Evolutionary conservation across 2,329 filamentous ascomycete genomes (phyloP).

Genomic region (Pseudogymnoascus sp.): DNA sequence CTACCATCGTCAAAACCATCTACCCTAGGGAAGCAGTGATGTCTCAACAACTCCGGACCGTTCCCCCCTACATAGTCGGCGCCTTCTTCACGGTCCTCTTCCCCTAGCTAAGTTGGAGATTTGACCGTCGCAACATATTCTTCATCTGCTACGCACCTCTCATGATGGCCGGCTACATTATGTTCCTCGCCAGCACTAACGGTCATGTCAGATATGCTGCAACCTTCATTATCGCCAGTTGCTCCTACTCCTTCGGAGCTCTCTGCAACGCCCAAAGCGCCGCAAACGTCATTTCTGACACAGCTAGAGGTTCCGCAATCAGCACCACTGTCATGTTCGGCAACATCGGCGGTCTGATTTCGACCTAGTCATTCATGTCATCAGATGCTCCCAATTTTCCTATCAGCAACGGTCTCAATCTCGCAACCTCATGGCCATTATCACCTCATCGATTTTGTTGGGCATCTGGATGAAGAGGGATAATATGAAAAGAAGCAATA

Average conservation of each 20-base stretch:
- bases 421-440: slow-evolving; percentile 51
- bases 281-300: slow-evolving; percentile 66
- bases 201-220: slow-evolving; percentile 57
- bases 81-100: slow-evolving; percentile 59
- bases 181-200: slow-evolving; percentile 56
- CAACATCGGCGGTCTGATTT: slow-evolving; percentile 63
- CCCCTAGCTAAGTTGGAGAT: slow-evolving; percentile 54
- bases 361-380: slow-evolving; percentile 59
- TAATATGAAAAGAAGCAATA: slow-evolving; percentile 51
- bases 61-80: slow-evolving; percentile 64
- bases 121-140: slow-evolving; percentile 54
- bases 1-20: slow-evolving; percentile 59
- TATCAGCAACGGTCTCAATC: slow-evolving; percentile 66
- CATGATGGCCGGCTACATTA: slow-evolving; percentile 63
- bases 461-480: slow-evolving; percentile 56
- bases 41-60: slow-evolving; percentile 62
- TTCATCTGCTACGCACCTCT: slow-evolving; percentile 54
- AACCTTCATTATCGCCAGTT: slow-evolving; percentile 61
- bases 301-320: slow-evolving; percentile 59
- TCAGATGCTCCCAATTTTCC: slow-evolving; percentile 59
- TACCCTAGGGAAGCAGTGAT: slow-evolving; percentile 53
- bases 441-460: slow-evolving; percentile 44
- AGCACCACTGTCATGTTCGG: slow-evolving; percentile 65
- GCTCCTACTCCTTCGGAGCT: slow-evolving; percentile 57
- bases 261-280: slow-evolving; percentile 62